These are phyloP conservation scores for Aspergillus ochraceus DNA, from an alignment of 2,329 filamentous ascomycete species.

Conservation along the genomic window DNA sequence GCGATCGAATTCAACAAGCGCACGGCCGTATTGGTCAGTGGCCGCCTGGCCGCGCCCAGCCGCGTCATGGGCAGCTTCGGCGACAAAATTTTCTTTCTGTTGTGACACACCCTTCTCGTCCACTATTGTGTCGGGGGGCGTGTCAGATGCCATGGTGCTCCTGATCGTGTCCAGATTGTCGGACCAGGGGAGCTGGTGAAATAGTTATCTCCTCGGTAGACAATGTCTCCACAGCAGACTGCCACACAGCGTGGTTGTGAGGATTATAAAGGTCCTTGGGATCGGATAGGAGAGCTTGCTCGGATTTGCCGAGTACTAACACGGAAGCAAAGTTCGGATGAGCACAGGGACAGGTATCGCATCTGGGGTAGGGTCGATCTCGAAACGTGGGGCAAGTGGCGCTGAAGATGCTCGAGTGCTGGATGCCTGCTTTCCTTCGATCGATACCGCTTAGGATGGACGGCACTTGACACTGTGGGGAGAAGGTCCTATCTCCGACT, in stretches of 20 bases:
- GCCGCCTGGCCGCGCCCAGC: slow-evolving; percentile 49
- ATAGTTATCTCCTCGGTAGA: background rate
- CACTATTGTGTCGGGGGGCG: background rate
- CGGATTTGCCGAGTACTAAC: slow-evolving; percentile 11
- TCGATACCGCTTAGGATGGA: background rate
- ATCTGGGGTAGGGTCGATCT: slow-evolving; percentile 12
- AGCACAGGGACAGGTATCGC: background rate
- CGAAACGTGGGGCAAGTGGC: background rate
- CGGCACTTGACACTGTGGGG: background rate
- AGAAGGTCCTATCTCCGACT: background rate
- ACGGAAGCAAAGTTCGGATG: slow-evolving; percentile 5
- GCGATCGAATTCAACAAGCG: slow-evolving; percentile 56
- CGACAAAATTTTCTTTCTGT: slow-evolving; percentile 17
- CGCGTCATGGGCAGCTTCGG: slow-evolving; percentile 32
- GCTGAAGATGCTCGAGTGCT: background rate
- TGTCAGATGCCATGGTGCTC: slow-evolving; percentile 6
- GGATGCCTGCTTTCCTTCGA: background rate
- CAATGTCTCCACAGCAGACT: background rate
- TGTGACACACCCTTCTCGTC: slow-evolving; percentile 24
- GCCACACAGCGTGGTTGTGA: background rate
- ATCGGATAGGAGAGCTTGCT: slow-evolving; percentile 7
- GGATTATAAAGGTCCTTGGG: slow-evolving; percentile 8
- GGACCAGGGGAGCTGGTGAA: background rate
- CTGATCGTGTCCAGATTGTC: background rate
- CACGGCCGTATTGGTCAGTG: slow-evolving; percentile 53